Conservation (phyloP, 306 rosid genomes). For the Psophocarpus tetragonolobus region DNA sequence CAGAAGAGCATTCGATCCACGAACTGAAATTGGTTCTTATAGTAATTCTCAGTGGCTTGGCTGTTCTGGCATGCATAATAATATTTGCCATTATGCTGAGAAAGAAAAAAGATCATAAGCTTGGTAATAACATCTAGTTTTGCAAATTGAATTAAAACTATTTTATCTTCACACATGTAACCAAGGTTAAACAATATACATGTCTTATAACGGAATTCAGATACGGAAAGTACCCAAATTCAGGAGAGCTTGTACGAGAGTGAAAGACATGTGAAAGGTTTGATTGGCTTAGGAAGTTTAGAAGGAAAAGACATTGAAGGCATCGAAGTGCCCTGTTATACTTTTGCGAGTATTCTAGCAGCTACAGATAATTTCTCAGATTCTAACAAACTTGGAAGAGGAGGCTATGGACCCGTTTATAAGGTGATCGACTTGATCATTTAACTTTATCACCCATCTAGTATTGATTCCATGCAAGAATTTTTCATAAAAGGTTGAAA, state of each 20-base stretch:
- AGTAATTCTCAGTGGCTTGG: neutral
- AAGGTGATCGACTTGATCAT: slow-evolving; percentile 35
- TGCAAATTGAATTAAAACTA: neutral
- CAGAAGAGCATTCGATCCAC: neutral
- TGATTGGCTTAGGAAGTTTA: slow-evolving; percentile 28
- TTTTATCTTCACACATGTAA: neutral
- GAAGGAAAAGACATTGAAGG: slow-evolving; percentile 38
- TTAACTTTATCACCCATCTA: neutral
- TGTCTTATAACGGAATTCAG: slow-evolving; percentile 15
- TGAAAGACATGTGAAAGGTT: slow-evolving; percentile 26
- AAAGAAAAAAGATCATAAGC: slow-evolving; percentile 1
- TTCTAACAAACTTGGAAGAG: slow-evolving; percentile 51
- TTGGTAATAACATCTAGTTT: slow-evolving; percentile 24
- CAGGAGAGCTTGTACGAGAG: slow-evolving; percentile 17
- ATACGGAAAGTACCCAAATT: neutral
- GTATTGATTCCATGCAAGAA: neutral
- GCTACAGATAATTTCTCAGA: slow-evolving; percentile 58
- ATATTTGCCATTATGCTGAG: neutral
- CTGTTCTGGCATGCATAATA: slow-evolving; percentile 1
- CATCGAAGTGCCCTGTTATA: slow-evolving; percentile 42
- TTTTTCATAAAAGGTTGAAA: neutral
- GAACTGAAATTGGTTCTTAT: neutral
- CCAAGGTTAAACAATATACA: neutral
- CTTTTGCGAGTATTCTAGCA: slow-evolving; percentile 27
- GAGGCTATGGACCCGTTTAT: slow-evolving; percentile 66